These are phyloP conservation scores for Aphanomyces euteiches DNA, from an alignment of 352 stramenopile genomes.

Conservation along the genomic window DNA sequence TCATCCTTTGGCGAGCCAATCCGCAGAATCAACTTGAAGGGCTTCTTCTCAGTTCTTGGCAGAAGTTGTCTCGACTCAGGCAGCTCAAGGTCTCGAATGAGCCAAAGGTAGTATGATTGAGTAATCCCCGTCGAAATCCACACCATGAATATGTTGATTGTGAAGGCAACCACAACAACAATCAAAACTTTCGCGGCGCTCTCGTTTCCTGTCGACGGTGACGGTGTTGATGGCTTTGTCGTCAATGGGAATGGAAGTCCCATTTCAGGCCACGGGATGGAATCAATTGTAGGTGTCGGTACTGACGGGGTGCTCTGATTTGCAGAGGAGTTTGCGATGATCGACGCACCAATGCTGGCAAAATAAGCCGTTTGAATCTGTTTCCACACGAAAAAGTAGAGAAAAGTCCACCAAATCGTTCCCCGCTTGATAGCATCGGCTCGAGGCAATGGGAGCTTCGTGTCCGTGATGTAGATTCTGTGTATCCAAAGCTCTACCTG, in stretches of 20 bases:
- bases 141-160: neutral
- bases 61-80: no score
- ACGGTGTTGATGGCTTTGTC: no score
- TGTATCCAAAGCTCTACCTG: conserved; percentile 18
- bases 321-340: neutral
- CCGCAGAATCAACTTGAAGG: no score
- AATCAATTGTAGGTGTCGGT: neutral
- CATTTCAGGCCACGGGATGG: neutral
- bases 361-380: conserved; percentile 7
- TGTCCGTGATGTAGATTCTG: conserved; percentile 12
- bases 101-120: neutral
- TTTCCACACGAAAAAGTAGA: conserved; percentile 18
- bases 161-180: neutral
- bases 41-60: no score
- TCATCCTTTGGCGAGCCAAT: no score
- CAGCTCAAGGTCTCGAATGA: neutral
- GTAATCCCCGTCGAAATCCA: neutral
- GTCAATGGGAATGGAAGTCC: no score
- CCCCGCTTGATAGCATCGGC: conserved; percentile 3
- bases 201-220: neutral
- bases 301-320: neutral
- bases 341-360: neutral
- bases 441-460: neutral
- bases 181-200: neutral
- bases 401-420: conserved; percentile 5